Evolutionary conservation across 148 eudicot species (phyloP), one percentile per base, ranked within the genome.

Genomic region (Persicaria maculosa): DNA sequence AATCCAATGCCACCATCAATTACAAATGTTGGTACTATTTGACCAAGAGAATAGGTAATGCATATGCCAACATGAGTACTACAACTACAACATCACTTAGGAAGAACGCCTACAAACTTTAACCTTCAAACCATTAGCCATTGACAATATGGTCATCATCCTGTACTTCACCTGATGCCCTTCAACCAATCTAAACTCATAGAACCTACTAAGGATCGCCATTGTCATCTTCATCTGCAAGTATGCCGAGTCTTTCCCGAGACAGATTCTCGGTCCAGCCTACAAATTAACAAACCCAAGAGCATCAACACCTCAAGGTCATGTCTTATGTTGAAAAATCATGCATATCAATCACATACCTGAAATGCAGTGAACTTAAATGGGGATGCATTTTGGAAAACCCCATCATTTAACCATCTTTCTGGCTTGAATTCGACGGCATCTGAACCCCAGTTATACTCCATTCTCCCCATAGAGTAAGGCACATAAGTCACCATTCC

Each of bases 401-500:
- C 76, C 12, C 96, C 98, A 74, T 90, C 96, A 82, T 88, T 88
- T 47, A 95, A 91, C 98, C 97, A 95, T 77, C 98, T 95, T 71
- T 95, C 92, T 36, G 98, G 98, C 62, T 86, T 86, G 76, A 92
- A 95, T 10, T 77, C 77, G 61, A 90, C 64, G 15, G 98, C 98
- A 83, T 92, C 92, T 50, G 93, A 82, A 44, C 98, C 98, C 98
- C 98, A 95, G 48, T 95, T 95, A 76, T 92, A 95, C 79, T 92
- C 91, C 98, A 95, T 95, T 84, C 97, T 82, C 19, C 98, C 98
- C 98, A 95, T 95, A 0, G 98, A 88, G 61, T 92, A 95, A 7
- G 98, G 98, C 45, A 95, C 98, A 76, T 95, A 95, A 44, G 98
- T 95, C 80, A 95, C 98, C 98, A 95, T 88, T 12, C 98, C 97